Conservation (phyloP, 805 yeast genomes). For the Teunomyces panamensis region DNA sequence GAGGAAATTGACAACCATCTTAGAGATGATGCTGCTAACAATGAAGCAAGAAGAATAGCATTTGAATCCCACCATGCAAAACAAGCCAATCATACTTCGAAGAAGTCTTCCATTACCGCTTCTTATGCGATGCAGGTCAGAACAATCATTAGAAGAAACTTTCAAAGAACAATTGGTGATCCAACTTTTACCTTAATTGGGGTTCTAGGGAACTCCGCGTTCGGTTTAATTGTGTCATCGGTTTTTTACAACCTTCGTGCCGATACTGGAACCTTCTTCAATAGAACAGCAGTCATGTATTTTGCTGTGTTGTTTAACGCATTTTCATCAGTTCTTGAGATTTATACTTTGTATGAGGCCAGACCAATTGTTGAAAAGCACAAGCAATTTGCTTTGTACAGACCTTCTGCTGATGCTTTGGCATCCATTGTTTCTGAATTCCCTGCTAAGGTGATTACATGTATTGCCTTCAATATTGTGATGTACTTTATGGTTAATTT, state of each 20-base stretch:
- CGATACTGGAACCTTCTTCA: slow-evolving; percentile 54
- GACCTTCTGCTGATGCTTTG: slow-evolving; percentile 71
- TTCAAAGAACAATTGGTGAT: slow-evolving; percentile 55
- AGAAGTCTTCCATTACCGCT: slow-evolving; percentile 36
- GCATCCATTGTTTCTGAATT: slow-evolving; percentile 59
- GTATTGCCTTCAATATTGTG: slow-evolving; percentile 31
- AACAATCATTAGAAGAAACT: slow-evolving; percentile 52
- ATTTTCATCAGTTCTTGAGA: slow-evolving; percentile 58
- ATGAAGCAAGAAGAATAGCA: slow-evolving; percentile 9
- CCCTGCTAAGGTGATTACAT: slow-evolving; percentile 51
- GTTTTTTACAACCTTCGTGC: slow-evolving; percentile 51
- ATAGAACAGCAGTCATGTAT: slow-evolving; percentile 63
- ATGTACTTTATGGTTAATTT: slow-evolving; percentile 27
- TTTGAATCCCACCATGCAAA: slow-evolving; percentile 29
- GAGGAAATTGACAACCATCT: slow-evolving; percentile 43
- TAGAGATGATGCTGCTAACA: slow-evolving; percentile 10
- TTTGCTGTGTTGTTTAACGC: slow-evolving; percentile 61
- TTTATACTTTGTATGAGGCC: slow-evolving; percentile 54
- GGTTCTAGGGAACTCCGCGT: slow-evolving; percentile 50
- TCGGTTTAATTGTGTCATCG: slow-evolving; percentile 61
- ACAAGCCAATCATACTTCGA: slow-evolving; percentile 38
- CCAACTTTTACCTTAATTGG: slow-evolving; percentile 52
- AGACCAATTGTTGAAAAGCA: slow-evolving; percentile 71
- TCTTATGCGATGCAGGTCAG: slow-evolving; percentile 28
- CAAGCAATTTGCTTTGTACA: slow-evolving; percentile 66